Evolutionary conservation across 306 rosid genomes (phyloP).

Genomic region (Cicer judaicum): DNA sequence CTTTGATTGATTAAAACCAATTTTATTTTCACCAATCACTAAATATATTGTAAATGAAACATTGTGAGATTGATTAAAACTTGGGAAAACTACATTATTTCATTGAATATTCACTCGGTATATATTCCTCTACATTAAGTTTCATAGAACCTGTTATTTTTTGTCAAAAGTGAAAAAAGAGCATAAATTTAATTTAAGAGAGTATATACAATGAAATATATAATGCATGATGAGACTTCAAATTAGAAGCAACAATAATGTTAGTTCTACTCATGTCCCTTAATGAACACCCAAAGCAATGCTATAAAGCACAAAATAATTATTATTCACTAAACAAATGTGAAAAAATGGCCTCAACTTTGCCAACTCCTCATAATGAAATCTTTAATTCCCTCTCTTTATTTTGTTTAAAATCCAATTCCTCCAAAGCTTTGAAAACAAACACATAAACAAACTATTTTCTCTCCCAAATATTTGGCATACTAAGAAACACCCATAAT

Average conservation of each 20-base stretch:
- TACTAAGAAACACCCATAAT: conserved; percentile 17
- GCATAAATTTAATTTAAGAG: neutral
- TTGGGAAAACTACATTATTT: too few species aligned
- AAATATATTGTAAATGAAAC: too few species aligned
- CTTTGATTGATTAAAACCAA: too few species aligned
- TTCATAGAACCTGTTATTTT: too few species aligned
- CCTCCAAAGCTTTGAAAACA: conserved; percentile 38
- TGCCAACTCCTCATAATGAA: conserved; percentile 34
- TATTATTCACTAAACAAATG: conserved; percentile 9
- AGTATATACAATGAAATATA: conserved; percentile 4
- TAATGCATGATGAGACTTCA: conserved; percentile 1
- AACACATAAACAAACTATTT: neutral
- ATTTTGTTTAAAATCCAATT: conserved; percentile 48
- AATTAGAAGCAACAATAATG: conserved; percentile 48
- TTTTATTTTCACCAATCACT: too few species aligned
- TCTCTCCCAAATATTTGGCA: neutral
- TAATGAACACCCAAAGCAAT: conserved; percentile 47
- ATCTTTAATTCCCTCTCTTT: conserved; percentile 12
- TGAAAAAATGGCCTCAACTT: conserved; percentile 29
- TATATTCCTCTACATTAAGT: too few species aligned
- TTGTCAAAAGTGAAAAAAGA: too few species aligned
- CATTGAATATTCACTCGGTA: too few species aligned
- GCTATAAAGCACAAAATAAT: conserved; percentile 18
- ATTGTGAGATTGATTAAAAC: too few species aligned
- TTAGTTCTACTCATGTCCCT: conserved; percentile 45